Conservation (phyloP, 352 stramenopile species). For the Pythium periplocum region DNA sequence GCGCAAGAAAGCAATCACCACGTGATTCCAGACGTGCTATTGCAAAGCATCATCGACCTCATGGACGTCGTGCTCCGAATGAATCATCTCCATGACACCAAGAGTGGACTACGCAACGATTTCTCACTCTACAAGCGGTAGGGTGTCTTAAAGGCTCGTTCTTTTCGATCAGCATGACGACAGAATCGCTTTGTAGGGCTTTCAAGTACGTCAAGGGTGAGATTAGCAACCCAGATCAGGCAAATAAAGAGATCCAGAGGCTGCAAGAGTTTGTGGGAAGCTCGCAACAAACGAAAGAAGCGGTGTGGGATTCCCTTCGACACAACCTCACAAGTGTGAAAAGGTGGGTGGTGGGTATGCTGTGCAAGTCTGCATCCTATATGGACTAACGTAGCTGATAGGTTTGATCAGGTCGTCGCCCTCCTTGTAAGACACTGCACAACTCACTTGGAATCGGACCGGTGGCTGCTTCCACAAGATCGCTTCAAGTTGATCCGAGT, state of each 20-base stretch:
- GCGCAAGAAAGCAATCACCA: slow-evolving; percentile 61
- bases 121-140: slow-evolving; percentile 74
- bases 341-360: slow-evolving; percentile 18
- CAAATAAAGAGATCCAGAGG: slow-evolving; percentile 49
- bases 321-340: slow-evolving; percentile 71
- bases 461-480: slow-evolving; percentile 24
- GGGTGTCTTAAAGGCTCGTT: neutral
- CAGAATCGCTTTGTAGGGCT: slow-evolving; percentile 20
- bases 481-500: slow-evolving; percentile 53
- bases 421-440: slow-evolving; percentile 51
- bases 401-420: slow-evolving; percentile 57
- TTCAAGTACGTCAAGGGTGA: slow-evolving; percentile 41
- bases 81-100: slow-evolving; percentile 62
- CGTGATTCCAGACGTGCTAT: slow-evolving; percentile 52
- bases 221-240: slow-evolving; percentile 27
- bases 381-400: slow-evolving; percentile 5
- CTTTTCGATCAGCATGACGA: too few relatives aligned
- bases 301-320: slow-evolving; percentile 51
- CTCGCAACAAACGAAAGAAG: slow-evolving; percentile 45
- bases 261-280: slow-evolving; percentile 63
- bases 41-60: slow-evolving; percentile 52
- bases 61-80: slow-evolving; percentile 62
- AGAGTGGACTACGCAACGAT: slow-evolving; percentile 66
- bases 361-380: too few relatives aligned
- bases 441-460: slow-evolving; percentile 31